Percentiles rank a stretch among this genome's conserved stretches.
phyloP scores from a whole-genome alignment of 495 filamentous ascomycete genomes.

The Talaromyces ruber region DNA sequence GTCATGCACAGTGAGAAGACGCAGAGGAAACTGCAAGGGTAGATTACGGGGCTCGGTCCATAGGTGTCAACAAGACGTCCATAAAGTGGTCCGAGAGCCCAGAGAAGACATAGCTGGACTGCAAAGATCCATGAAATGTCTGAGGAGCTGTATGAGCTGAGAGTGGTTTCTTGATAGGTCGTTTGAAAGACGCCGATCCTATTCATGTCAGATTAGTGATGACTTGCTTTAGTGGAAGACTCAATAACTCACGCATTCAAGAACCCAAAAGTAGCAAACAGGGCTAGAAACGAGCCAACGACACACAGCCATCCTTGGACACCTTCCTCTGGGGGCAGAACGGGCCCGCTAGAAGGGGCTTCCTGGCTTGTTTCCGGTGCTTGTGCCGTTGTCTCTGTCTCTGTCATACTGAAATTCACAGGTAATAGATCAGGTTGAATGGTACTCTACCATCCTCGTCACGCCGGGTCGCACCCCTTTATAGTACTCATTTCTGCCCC shows the following conservation, averaged over 20 bases:
- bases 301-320: constrained; percentile 21
- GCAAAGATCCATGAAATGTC: constrained; percentile 29
- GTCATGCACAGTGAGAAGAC: constrained; percentile 25
- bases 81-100: constrained; percentile 19
- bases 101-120: constrained; percentile 22
- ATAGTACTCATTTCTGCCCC: neutral
- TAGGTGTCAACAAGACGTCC: constrained; percentile 25
- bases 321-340: constrained; percentile 18
- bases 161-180: constrained; percentile 16
- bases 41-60: constrained; percentile 15
- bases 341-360: neutral
- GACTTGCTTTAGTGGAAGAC: neutral
- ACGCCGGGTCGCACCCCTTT: neutral
- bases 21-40: constrained; percentile 16
- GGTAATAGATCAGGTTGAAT: neutral
- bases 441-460: neutral
- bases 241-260: constrained; percentile 18
- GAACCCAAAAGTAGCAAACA: constrained; percentile 21
- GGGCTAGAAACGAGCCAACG: constrained; percentile 12
- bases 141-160: constrained; percentile 15
- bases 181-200: constrained; percentile 23
- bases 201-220: neutral
- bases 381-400: neutral
- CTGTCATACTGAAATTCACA: neutral
- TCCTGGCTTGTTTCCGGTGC: neutral